A percentile compares a stretch with the other conserved stretches of the same genome.
Conservation (phyloP, 139 green algal species). For the Bryopsis sp. region DNA sequence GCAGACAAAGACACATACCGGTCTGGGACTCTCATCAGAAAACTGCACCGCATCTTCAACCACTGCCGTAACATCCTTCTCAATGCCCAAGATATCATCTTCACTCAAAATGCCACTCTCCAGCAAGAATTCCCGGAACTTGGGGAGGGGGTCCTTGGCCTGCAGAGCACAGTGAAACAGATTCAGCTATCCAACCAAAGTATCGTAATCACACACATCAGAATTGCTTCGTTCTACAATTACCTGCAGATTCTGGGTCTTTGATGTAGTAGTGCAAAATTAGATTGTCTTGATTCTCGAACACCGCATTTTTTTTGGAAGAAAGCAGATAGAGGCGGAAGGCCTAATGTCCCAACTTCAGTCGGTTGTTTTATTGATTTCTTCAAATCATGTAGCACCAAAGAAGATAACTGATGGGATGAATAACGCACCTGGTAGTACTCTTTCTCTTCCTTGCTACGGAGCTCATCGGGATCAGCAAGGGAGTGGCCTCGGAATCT, state of each 20-base stretch:
- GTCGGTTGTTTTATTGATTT: constrained; percentile 7
- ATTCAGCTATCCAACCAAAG: constrained; percentile 16
- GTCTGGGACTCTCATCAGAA: constrained; percentile 84
- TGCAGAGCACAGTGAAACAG: constrained; percentile 20
- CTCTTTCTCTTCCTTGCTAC: constrained; percentile 85
- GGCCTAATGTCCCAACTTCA: neutral
- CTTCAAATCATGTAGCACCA: constrained; percentile 8
- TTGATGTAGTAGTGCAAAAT: no score
- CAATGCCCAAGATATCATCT: constrained; percentile 17
- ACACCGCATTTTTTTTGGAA: no score
- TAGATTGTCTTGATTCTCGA: no score
- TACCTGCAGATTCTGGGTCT: no score
- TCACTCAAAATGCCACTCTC: constrained; percentile 59
- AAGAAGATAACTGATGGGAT: constrained; percentile 15
- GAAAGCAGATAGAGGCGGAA: constrained; percentile 10
- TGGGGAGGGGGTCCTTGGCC: constrained; percentile 75
- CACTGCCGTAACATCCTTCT: constrained; percentile 32
- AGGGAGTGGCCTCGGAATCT: constrained; percentile 96
- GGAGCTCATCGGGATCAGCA: constrained; percentile 95
- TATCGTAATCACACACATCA: neutral
- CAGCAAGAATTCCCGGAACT: constrained; percentile 73
- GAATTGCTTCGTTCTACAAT: neutral
- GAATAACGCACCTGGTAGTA: constrained; percentile 47
- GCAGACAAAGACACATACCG: no score
- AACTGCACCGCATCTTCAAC: constrained; percentile 90